Base-by-base conservation (phyloP, 257 asterid species). In the Plantago major region DNA sequence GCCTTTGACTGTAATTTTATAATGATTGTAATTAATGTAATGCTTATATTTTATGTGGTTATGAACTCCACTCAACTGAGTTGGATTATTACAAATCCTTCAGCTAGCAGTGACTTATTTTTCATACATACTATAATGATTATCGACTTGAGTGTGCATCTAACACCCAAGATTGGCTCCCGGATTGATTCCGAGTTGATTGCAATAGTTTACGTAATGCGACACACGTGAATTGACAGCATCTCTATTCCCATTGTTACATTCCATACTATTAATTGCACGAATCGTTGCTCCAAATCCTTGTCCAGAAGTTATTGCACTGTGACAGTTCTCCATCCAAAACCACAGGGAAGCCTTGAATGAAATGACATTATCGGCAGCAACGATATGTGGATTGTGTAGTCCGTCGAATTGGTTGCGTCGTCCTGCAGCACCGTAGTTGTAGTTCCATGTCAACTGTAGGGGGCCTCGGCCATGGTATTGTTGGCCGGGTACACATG, bases 211-310 rank as follows among this genome's bases (percentile, higher is more conserved):
- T 6, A 6, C 17, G 30, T 58, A 58, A 28, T 16, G 18, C 10
- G 9, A 3, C 10, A 58, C 51, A 2, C 51, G 63, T 17, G 63
- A 15, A 58, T 11, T 17, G 37, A 58, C n/a, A 11, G 50, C 6
- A 6, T 5, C 50, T 42, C 50, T 38, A 22, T 46, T 58, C 14
- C 16, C 11, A 42, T 50, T 50, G 18, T 58, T 42, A 33, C 81
- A 76, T 46, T 76, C 81, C 10, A 54, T 9, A 1, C 79, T 73
- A 17, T 74, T 74, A 33, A 78, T 58, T 2, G 78, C 78, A 5
- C 73, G 74, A 58, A 78, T 71, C 0, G 83, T 74, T 0, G 78
- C 66, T 0, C 83, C 83, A 18, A 78, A 78, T 8, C 79, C 83
- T 19, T 52, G 69, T 1, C 75, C 76, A 5, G 80, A 71, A 42